Conservation (phyloP, 2,329 filamentous ascomycete species). For the Neofusicoccum kwambonambiense region DNA sequence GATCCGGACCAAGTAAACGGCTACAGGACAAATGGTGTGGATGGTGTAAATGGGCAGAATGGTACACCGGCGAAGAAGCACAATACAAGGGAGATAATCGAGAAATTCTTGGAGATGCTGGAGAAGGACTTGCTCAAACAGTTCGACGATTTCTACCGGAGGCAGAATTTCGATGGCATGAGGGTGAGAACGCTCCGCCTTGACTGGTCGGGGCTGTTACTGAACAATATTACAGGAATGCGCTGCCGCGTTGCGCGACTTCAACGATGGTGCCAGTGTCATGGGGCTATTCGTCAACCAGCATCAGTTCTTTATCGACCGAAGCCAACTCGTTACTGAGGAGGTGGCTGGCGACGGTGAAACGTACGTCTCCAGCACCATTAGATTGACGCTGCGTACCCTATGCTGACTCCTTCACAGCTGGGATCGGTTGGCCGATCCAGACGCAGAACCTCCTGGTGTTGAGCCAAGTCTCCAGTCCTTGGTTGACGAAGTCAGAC, state of each 20-base stretch:
- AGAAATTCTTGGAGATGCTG: slow-evolving; percentile 93
- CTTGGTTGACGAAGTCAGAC: slow-evolving; percentile 87
- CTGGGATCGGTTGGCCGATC: slow-evolving; percentile 92
- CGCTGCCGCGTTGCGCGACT: slow-evolving; percentile 88
- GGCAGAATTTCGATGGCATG: slow-evolving; percentile 97
- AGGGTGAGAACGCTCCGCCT: slow-evolving; percentile 43
- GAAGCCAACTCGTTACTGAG: slow-evolving; percentile 85
- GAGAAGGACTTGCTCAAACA: slow-evolving; percentile 95
- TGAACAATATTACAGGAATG: slow-evolving; percentile 59
- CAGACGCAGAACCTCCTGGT: slow-evolving; percentile 85
- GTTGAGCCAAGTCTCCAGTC: slow-evolving; percentile 92
- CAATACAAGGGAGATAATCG: slow-evolving; percentile 83
- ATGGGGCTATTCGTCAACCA: slow-evolving; percentile 97
- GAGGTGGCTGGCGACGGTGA: slow-evolving; percentile 73
- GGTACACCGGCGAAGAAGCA: slow-evolving; percentile 31
- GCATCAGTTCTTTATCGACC: slow-evolving; percentile 98
- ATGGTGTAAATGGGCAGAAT: slow-evolving; percentile 51
- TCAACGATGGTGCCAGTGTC: slow-evolving; percentile 92
- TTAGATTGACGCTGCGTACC: too few relatives aligned
- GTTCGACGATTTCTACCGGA: slow-evolving; percentile 94
- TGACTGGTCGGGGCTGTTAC: neutral
- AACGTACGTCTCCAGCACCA: slow-evolving; percentile 31
- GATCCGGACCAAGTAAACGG: slow-evolving; percentile 57
- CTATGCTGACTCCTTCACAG: slow-evolving; percentile 39
- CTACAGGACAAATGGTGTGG: slow-evolving; percentile 34